A percentile compares a stretch with the other conserved stretches of the same genome.
phyloP scores from a whole-genome alignment of 306 rosid genomes.

The Castanospermum australe region DNA sequence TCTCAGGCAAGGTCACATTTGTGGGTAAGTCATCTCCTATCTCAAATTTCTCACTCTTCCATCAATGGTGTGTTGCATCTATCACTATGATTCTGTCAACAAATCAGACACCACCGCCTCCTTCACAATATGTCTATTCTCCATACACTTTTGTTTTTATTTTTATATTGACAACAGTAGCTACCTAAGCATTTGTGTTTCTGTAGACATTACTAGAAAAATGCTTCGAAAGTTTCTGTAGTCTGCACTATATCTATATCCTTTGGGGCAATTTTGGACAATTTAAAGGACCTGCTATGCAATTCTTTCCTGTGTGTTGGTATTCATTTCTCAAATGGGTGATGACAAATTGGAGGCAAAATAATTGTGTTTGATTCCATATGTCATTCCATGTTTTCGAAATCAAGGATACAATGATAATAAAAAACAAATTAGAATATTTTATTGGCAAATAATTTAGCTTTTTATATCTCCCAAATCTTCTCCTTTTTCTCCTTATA shows the following conservation, averaged over 20 bases:
- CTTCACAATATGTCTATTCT: background rate
- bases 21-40: constrained; percentile 48
- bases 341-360: background rate
- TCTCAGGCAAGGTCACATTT: constrained; percentile 49
- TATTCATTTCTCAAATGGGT: background rate
- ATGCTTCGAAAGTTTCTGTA: background rate
- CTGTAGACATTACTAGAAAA: background rate
- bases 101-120: background rate
- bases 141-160: too few species aligned
- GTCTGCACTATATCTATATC: background rate
- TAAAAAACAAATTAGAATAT: background rate
- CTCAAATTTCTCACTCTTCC: background rate
- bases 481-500: background rate
- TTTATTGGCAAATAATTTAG: background rate
- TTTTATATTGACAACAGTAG: background rate
- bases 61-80: background rate
- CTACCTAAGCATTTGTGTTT: background rate
- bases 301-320: background rate
- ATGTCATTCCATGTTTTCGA: background rate
- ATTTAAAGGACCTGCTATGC: background rate
- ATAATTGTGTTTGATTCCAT: background rate
- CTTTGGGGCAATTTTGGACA: background rate
- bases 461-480: background rate
- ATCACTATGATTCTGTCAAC: background rate
- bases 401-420: background rate